Conservation (phyloP, 2,329 filamentous ascomycete genomes). For the Thelonectria rubi region DNA sequence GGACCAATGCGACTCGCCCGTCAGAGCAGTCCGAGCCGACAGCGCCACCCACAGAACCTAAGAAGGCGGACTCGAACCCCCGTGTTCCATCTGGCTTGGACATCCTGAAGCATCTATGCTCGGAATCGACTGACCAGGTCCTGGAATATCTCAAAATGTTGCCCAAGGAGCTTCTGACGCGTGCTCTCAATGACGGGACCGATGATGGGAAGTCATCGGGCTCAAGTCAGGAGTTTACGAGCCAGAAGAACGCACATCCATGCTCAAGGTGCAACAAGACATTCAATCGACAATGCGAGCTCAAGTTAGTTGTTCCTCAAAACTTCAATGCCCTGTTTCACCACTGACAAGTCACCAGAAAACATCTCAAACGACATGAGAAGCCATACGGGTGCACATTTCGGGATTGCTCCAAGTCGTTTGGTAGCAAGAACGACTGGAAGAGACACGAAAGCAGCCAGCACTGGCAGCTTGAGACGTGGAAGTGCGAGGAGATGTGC, state of each 20-base stretch:
- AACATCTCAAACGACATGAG: constrained; percentile 83
- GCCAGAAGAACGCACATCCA: constrained; percentile 28
- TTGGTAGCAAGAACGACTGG: constrained; percentile 96
- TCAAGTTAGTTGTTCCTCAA: constrained; percentile 57
- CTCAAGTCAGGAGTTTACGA: constrained; percentile 21
- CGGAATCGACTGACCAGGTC: constrained; percentile 19
- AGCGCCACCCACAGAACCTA: constrained; percentile 26
- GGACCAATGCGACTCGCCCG: neutral
- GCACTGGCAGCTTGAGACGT: constrained; percentile 76
- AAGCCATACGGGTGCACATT: constrained; percentile 87
- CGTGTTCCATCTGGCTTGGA: constrained; percentile 3
- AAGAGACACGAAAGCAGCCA: constrained; percentile 88
- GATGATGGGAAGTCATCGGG: constrained; percentile 21
- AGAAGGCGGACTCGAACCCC: neutral
- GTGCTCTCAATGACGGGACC: constrained; percentile 38
- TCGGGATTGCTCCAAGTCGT: constrained; percentile 71
- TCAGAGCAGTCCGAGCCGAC: constrained; percentile 31
- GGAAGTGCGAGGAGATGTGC: constrained; percentile 68
- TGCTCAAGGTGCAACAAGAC: constrained; percentile 57
- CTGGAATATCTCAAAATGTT: constrained; percentile 41
- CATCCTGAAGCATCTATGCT: neutral
- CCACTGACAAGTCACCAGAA: constrained; percentile 61
- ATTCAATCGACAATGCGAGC: constrained; percentile 62
- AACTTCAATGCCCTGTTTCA: neutral
- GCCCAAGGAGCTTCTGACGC: constrained; percentile 47